A percentile compares a stretch with the other conserved stretches of the same genome.
Conservation (phyloP, 1,284 basidiomycete genomes). For the Rhizopogon hawkerae region DNA sequence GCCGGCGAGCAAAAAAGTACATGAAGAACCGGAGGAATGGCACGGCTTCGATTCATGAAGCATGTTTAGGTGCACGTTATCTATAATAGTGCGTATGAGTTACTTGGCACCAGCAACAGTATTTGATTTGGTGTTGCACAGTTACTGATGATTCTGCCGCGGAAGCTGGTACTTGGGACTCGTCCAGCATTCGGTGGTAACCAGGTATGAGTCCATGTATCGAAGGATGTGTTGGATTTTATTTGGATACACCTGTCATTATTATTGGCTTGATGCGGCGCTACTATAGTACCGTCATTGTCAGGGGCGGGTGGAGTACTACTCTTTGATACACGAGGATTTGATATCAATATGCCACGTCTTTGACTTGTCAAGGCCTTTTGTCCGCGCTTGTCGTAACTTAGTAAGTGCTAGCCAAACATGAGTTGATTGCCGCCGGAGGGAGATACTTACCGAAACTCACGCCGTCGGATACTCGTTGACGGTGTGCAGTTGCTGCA, state of each 20-base stretch:
- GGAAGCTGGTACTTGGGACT: too few relatives aligned
- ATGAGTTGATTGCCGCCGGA: conserved; percentile 5
- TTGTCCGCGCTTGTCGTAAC: background rate
- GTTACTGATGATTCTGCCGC: too few relatives aligned
- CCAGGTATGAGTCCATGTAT: too few relatives aligned
- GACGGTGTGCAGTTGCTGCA: background rate
- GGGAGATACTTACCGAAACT: background rate
- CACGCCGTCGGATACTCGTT: too few relatives aligned
- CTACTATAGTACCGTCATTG: too few relatives aligned
- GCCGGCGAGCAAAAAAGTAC: conserved; percentile 6
- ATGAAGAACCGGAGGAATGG: conserved; percentile 19
- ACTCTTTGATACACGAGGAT: too few relatives aligned
- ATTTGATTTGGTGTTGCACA: too few relatives aligned
- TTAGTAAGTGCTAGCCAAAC: background rate
- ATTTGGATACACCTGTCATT: too few relatives aligned
- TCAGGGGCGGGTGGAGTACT: too few relatives aligned
- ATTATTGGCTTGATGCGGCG: too few relatives aligned
- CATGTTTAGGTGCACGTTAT: background rate
- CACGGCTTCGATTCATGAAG: conserved; percentile 18
- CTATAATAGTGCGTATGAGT: background rate
- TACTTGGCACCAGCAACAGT: too few relatives aligned
- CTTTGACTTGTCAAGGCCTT: background rate
- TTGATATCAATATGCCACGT: background rate
- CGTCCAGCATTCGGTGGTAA: background rate
- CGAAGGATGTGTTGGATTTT: background rate